phyloP scores from a whole-genome alignment of 805 yeast genomes.

The Wickerhamomyces rabaulensis region DNA sequence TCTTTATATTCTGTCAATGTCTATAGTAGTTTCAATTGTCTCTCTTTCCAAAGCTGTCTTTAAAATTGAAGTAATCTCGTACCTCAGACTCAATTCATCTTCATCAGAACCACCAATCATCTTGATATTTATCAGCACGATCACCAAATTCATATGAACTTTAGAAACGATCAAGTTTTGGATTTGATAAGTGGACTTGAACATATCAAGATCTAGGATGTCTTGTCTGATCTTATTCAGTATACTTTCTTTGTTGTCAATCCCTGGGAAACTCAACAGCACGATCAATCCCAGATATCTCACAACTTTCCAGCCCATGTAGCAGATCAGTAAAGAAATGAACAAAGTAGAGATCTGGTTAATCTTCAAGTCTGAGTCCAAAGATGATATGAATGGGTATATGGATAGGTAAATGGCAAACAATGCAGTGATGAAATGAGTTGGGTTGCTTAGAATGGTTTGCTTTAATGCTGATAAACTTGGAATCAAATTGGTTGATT shows the following conservation, averaged over 20 bases:
- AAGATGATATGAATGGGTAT: slow-evolving; percentile 27
- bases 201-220: slow-evolving; percentile 45
- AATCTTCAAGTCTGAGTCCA: slow-evolving; percentile 25
- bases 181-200: slow-evolving; percentile 44
- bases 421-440: slow-evolving; percentile 38
- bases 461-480: slow-evolving; percentile 9
- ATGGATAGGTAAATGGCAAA: slow-evolving; percentile 36
- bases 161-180: slow-evolving; percentile 48
- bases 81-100: slow-evolving; percentile 55
- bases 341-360: slow-evolving; percentile 41
- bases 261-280: slow-evolving; percentile 46
- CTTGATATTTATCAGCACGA: slow-evolving; percentile 48
- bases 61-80: slow-evolving; percentile 40
- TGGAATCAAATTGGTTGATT: not conserved
- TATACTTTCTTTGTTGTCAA: slow-evolving; percentile 33
- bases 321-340: slow-evolving; percentile 40
- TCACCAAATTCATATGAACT: slow-evolving; percentile 54
- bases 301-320: slow-evolving; percentile 49
- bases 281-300: slow-evolving; percentile 47
- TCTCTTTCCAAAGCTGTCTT: slow-evolving; percentile 25
- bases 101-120: slow-evolving; percentile 72
- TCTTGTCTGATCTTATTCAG: slow-evolving; percentile 37
- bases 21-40: slow-evolving; percentile 38
- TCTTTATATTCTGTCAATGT: slow-evolving; percentile 29
- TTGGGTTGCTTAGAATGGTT: slow-evolving; percentile 22